Conservation (phyloP, 352 stramenopile species). For the Halophytophthora batemanensis region DNA sequence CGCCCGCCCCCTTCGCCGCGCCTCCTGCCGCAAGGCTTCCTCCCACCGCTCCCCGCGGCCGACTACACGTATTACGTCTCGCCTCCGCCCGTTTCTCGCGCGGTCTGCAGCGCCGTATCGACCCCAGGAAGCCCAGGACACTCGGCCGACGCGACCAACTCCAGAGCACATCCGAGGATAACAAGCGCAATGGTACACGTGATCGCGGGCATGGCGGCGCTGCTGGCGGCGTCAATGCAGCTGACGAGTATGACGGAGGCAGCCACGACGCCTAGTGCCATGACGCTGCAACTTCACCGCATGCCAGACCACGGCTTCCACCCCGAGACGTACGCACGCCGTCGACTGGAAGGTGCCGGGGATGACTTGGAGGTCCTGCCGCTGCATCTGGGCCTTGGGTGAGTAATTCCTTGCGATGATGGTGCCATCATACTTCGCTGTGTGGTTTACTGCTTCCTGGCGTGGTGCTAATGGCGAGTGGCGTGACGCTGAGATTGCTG, state of each 20-base stretch:
- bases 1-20: too few species aligned
- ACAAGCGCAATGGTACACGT: slow-evolving; percentile 23
- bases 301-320: slow-evolving; percentile 28
- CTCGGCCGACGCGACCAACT: too few species aligned
- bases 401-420: neutral
- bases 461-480: too few species aligned
- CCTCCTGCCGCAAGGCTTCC: too few species aligned
- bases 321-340: slow-evolving; percentile 43
- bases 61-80: neutral
- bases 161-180: neutral
- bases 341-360: slow-evolving; percentile 30
- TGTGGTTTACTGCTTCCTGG: neutral
- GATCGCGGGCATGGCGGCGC: slow-evolving; percentile 10
- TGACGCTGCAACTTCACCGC: slow-evolving; percentile 46
- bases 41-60: neutral
- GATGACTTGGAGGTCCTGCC: slow-evolving; percentile 52
- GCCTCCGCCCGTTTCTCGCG: neutral
- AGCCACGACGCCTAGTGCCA: slow-evolving; percentile 10
- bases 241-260: slow-evolving; percentile 1
- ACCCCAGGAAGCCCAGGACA: neutral
- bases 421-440: too few species aligned
- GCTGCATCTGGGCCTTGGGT: slow-evolving; percentile 66
- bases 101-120: slow-evolving; percentile 1
- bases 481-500: too few species aligned
- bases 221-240: slow-evolving; percentile 9